Conservation (phyloP, 768 basidiomycete genomes). For the Mycena vitilis region DNA sequence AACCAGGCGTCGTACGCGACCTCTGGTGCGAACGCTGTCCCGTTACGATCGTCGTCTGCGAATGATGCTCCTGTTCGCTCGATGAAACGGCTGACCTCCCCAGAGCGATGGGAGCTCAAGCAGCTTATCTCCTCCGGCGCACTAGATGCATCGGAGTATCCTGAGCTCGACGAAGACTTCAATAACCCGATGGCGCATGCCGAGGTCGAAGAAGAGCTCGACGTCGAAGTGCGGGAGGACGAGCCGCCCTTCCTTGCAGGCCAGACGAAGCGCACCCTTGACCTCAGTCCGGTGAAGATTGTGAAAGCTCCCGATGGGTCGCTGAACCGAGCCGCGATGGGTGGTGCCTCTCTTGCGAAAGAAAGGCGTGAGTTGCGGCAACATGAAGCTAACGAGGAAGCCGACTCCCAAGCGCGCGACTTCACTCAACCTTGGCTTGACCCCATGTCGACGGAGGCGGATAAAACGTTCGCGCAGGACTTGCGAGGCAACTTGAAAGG, state of each 20-base stretch:
- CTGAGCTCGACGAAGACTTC: slow-evolving; percentile 90
- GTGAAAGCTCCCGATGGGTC: slow-evolving; percentile 99
- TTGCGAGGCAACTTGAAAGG: slow-evolving; percentile 84
- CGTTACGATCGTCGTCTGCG: slow-evolving; percentile 68
- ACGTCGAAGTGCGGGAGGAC: slow-evolving; percentile 96
- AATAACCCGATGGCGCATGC: slow-evolving; percentile 79
- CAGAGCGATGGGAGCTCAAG: slow-evolving; percentile 99
- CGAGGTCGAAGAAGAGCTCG: slow-evolving; percentile 95
- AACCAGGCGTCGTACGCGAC: slow-evolving; percentile 69
- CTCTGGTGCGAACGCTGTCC: slow-evolving; percentile 90
- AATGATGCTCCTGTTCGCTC: slow-evolving; percentile 71
- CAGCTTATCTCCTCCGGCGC: slow-evolving; percentile 97
- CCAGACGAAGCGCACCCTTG: slow-evolving; percentile 95
- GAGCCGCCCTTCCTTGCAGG: slow-evolving; percentile 97
- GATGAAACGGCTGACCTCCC: slow-evolving; percentile 92
- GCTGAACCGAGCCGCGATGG: slow-evolving; percentile 93
- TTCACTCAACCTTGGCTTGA: slow-evolving; percentile 98
- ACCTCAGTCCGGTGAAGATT: slow-evolving; percentile 97
- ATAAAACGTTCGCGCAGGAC: slow-evolving; percentile 94
- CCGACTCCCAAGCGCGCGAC: slow-evolving; percentile 94
- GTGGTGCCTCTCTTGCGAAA: slow-evolving; percentile 93
- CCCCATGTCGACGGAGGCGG: slow-evolving; percentile 92
- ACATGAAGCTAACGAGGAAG: slow-evolving; percentile 93
- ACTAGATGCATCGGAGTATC: slow-evolving; percentile 92
- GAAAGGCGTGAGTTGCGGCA: slow-evolving; percentile 94